A percentile compares a stretch with the other conserved stretches of the same genome.
Conservation (phyloP, 345 rosid species). For the Ceriops zippeliana region DNA sequence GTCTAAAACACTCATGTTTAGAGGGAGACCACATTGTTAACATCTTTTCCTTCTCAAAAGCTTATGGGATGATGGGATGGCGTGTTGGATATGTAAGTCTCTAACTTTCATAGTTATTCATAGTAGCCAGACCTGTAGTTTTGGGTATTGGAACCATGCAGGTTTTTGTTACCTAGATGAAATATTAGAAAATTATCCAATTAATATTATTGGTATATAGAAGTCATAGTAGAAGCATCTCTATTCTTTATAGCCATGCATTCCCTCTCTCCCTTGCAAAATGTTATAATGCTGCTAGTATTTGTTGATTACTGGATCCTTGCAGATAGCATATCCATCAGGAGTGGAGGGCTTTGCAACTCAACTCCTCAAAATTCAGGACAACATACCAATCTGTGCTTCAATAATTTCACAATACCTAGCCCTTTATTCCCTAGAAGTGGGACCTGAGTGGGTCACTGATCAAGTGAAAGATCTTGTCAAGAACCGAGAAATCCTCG, state of each 20-base stretch:
- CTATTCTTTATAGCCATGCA: too few relatives aligned
- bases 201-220: too few relatives aligned
- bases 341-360: conserved; percentile 63
- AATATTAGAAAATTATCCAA: too few relatives aligned
- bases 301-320: too few relatives aligned
- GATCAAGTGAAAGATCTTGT: conserved; percentile 70
- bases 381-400: conserved; percentile 93
- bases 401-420: conserved; percentile 75
- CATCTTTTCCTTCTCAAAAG: conserved; percentile 95
- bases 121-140: too few relatives aligned
- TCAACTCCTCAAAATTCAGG: conserved; percentile 84
- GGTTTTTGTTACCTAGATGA: too few relatives aligned
- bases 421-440: conserved; percentile 71
- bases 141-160: too few relatives aligned
- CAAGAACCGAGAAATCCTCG: conserved; percentile 71
- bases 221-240: too few relatives aligned
- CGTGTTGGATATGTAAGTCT: conserved; percentile 93
- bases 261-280: too few relatives aligned
- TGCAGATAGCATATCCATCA: conserved; percentile 89
- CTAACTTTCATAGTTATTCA: not conserved
- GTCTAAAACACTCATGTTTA: conserved; percentile 71
- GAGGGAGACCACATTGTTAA: conserved; percentile 93
- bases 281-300: too few relatives aligned
- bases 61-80: conserved; percentile 99
- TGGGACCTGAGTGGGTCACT: conserved; percentile 70